Base-by-base conservation (phyloP, 306 rosid species). In the Lathyrus oleraceus region DNA sequence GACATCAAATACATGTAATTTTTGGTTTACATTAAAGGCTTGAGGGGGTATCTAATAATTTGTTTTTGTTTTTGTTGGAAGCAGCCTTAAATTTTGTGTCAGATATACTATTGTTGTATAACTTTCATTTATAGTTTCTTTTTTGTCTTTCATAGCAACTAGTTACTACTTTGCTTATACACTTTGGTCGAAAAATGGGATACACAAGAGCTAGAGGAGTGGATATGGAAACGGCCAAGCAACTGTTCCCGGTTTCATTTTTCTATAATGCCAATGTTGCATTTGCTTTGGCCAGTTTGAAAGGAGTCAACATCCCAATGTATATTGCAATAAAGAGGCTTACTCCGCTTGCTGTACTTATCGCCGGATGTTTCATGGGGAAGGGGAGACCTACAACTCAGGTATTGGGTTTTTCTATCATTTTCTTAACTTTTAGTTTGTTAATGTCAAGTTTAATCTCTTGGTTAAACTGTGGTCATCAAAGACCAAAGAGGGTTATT, bases 221-320 rank as follows among this genome's bases (percentile, higher is more conserved):
- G 42, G 96, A 91, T 62, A 69, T 94, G 87, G 35, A 80, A 47
- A 91, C 75, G 0, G 99, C 97, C 9, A 91, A 79, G 71, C 88
- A 80, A 51, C 91, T 94, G 60, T 86, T 91, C 14, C 97, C 95
- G 0, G 77, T 91, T 48, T 95, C 95, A 0, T 72, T 95, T 35
- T 95, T 91, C 84, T 95, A 95, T 49, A 95, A 95, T 74, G 99
- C 95, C 11, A 95, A 95, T 76, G 99, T 95, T 3, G 96, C 96
- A 2, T 95, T 95, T 87, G 95, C 99, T 65, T 45, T 94, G 86
- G 99, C 99, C 12, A 95, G 99, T 74, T 80, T 95, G 81, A 95
- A 91, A 84, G 99, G 99, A 74, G 95, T 95, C 39, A 91, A 95
- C 69, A 94, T 94, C 67, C 96, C 99, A 4, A 94, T 94, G 99